A percentile compares a stretch with the other conserved stretches of the same genome.
These are phyloP conservation scores for Nannizzia gypsea DNA, from an alignment of 2,329 filamentous ascomycete genomes.

Conservation along the genomic window DNA sequence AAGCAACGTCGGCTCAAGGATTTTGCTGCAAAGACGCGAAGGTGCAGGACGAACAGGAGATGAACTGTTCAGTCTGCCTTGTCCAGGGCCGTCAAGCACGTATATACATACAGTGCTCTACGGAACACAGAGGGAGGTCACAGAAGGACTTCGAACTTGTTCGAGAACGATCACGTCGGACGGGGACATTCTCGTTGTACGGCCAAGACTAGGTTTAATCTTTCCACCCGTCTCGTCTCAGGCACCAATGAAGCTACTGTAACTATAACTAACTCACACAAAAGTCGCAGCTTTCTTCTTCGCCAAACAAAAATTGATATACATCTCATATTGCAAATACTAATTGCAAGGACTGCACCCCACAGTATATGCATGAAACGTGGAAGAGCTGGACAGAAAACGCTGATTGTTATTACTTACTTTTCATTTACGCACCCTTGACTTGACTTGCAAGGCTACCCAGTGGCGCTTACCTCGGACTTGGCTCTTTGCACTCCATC, in stretches of 20 bases:
- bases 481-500: neutral
- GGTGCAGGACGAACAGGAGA: neutral
- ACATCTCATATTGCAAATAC: neutral
- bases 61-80: neutral
- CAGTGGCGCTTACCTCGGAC: constrained; percentile 5
- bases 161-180: neutral
- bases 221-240: neutral
- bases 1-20: neutral
- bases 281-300: neutral
- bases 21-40: constrained; percentile 1
- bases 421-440: neutral
- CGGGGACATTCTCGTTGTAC: neutral
- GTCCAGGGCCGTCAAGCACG: neutral
- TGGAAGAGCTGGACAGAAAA: constrained; percentile 1
- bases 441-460: neutral
- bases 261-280: neutral
- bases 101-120: neutral
- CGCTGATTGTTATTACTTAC: neutral
- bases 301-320: neutral
- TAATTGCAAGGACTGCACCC: neutral
- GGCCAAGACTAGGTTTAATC: neutral
- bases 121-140: neutral
- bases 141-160: neutral
- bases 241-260: neutral
- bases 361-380: constrained; percentile 1